A percentile compares a stretch with the other conserved stretches of the same genome.
phyloP scores from a whole-genome alignment of 2,329 filamentous ascomycete species.

The Neofusicoccum laricinum region DNA sequence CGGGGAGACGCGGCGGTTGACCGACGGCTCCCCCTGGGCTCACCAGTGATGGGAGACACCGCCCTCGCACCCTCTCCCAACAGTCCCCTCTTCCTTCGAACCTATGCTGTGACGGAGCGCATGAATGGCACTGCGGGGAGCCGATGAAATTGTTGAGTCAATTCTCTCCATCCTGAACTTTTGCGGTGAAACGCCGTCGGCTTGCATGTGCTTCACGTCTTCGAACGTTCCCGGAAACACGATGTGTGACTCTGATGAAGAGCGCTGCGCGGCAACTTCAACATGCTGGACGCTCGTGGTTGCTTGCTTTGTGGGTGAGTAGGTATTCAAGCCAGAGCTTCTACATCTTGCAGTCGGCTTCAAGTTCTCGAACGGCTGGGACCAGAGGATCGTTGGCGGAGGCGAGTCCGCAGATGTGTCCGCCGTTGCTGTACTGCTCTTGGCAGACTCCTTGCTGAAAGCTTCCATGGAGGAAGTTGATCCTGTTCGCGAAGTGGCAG shows the following conservation, averaged over 20 bases:
- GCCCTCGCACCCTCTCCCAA: background rate
- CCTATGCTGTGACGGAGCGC: background rate
- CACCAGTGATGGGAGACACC: background rate
- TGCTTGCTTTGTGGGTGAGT: constrained; percentile 5
- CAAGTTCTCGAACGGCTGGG: background rate
- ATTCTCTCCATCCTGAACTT: background rate
- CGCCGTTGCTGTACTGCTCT: background rate
- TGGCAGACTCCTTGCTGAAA: background rate
- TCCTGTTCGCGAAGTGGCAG: background rate
- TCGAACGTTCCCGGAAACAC: background rate
- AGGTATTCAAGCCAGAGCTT: constrained; percentile 2
- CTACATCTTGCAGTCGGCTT: background rate
- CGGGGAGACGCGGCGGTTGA: background rate
- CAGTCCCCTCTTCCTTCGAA: background rate
- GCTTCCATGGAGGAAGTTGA: constrained; percentile 8
- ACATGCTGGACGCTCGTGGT: constrained; percentile 11
- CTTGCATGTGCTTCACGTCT: background rate
- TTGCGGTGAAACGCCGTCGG: background rate
- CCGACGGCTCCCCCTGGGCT: background rate
- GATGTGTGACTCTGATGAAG: background rate
- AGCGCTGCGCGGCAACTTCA: background rate
- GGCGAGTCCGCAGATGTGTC: background rate
- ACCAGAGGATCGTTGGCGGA: background rate
- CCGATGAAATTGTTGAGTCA: background rate
- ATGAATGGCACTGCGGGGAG: background rate